A percentile compares a stretch with the other conserved stretches of the same genome.
Evolutionary conservation across 2,329 filamentous ascomycete genomes (phyloP).

Genomic region (Apiospora arundinis): DNA sequence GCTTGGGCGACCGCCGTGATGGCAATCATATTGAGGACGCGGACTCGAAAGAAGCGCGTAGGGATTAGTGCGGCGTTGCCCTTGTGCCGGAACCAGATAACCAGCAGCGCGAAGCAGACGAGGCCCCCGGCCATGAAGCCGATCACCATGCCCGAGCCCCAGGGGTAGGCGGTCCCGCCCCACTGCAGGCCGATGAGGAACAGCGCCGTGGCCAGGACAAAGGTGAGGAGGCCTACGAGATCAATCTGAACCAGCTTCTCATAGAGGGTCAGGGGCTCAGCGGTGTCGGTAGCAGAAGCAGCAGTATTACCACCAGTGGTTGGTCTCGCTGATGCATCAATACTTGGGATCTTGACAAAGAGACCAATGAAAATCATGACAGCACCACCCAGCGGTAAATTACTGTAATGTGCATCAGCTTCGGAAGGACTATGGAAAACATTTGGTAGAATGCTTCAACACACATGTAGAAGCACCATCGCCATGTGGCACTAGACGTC

Average conservation of each 20-base stretch:
- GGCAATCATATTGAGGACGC: conserved; percentile 31
- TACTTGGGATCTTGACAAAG: conserved; percentile 49
- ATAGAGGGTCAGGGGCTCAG: conserved; percentile 38
- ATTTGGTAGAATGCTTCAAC: background rate
- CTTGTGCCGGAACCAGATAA: conserved; percentile 43
- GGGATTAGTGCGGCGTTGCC: conserved; percentile 48
- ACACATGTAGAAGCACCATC: conserved; percentile 31
- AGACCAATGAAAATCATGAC: conserved; percentile 56
- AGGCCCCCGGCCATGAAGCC: conserved; percentile 51
- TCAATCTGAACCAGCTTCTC: conserved; percentile 54
- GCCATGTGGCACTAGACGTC: conserved; percentile 26
- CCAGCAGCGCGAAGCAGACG: conserved; percentile 38
- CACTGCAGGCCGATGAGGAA: conserved; percentile 55
- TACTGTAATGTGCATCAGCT: conserved; percentile 21
- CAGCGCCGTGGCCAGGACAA: conserved; percentile 59
- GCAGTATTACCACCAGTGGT: conserved; percentile 34
- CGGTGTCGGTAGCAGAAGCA: conserved; percentile 11
- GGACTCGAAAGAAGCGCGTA: conserved; percentile 29
- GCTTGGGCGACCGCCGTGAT: conserved; percentile 33
- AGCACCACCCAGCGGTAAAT: conserved; percentile 52
- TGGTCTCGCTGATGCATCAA: conserved; percentile 24
- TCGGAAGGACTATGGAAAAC: too few species aligned
- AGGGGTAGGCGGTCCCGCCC: conserved; percentile 46
- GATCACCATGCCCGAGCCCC: conserved; percentile 44
- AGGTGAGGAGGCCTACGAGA: conserved; percentile 53